phyloP scores from a whole-genome alignment of 768 basidiomycete species.

The Mycena amicta region DNA sequence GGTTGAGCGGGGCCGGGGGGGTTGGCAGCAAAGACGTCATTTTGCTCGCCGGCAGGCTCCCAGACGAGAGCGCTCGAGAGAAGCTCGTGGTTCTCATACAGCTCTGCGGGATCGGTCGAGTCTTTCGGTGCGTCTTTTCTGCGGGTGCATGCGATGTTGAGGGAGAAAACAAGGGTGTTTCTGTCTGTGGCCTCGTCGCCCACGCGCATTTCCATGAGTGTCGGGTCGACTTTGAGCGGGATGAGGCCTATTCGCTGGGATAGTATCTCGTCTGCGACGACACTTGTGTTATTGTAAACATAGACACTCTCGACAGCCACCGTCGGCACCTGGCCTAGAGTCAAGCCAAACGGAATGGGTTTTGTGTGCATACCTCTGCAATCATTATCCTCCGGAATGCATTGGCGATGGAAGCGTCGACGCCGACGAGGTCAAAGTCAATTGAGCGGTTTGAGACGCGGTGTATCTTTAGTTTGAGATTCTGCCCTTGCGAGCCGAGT shows the following conservation, averaged over 20 bases:
- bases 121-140: conserved; percentile 56
- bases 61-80: conserved; percentile 71
- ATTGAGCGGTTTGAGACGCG: conserved; percentile 81
- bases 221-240: conserved; percentile 86
- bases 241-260: conserved; percentile 91
- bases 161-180: conserved; percentile 88
- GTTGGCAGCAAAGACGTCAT: conserved; percentile 50
- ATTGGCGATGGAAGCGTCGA: conserved; percentile 96
- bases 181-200: conserved; percentile 77
- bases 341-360: background rate
- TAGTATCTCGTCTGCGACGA: conserved; percentile 92
- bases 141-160: conserved; percentile 69
- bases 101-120: conserved; percentile 55
- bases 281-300: conserved; percentile 92
- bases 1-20: conserved; percentile 71
- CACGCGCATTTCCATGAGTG: conserved; percentile 60
- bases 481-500: conserved; percentile 52
- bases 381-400: conserved; percentile 91
- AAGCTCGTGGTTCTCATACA: conserved; percentile 75
- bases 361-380: conserved; percentile 69
- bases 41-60: conserved; percentile 84
- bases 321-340: conserved; percentile 72
- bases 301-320: conserved; percentile 90
- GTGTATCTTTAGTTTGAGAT: conserved; percentile 71
- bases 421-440: conserved; percentile 94